Evolutionary conservation across 208 protist genomes (phyloP).

Genomic region (Acanthamoeba triangularis): DNA sequence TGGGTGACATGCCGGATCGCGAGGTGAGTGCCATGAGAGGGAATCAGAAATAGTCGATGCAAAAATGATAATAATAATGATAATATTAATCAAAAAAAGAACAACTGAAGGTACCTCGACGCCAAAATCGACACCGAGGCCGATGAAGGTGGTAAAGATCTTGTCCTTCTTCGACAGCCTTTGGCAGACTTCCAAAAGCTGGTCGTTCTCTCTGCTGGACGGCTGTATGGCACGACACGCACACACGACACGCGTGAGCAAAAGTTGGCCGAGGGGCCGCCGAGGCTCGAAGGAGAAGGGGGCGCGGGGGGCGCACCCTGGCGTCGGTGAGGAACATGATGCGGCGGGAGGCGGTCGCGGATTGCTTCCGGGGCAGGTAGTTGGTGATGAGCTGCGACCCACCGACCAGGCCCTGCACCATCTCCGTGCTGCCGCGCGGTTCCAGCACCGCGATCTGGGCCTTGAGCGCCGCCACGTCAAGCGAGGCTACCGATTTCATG

Average conservation of each 20-base stretch:
- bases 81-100: neutral
- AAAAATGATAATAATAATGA: too few species aligned
- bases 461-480: neutral
- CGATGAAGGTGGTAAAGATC: conserved; percentile 4
- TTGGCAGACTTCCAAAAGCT: neutral
- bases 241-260: neutral
- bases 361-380: neutral
- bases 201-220: too few species aligned
- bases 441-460: neutral
- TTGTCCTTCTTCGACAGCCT: neutral
- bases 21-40: too few species aligned
- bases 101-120: neutral
- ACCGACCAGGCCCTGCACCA: neutral
- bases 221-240: too few species aligned
- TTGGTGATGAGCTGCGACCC: neutral
- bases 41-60: too few species aligned
- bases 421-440: neutral
- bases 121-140: conserved; percentile 4
- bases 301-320: neutral
- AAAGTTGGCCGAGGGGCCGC: too few species aligned
- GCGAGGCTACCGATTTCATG: neutral
- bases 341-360: neutral
- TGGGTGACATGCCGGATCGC: neutral
- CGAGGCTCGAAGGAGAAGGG: too few species aligned
- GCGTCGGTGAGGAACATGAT: conserved; percentile 17